Conservation (phyloP, 495 filamentous ascomycete species). For the Chaetomium fimeti region DNA sequence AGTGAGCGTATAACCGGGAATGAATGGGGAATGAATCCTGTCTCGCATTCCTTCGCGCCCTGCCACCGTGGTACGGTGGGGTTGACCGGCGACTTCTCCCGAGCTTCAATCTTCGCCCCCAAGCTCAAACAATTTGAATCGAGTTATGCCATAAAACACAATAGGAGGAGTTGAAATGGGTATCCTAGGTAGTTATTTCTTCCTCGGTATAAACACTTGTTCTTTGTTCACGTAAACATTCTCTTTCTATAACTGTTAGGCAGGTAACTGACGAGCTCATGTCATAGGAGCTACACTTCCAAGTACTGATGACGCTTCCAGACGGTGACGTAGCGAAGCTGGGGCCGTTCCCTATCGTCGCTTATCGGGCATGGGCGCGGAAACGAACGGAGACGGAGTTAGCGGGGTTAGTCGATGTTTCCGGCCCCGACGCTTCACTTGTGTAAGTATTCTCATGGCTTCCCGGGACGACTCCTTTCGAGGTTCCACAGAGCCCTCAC, state of each 20-base stretch:
- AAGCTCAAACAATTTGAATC: neutral
- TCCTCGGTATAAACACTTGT: neutral
- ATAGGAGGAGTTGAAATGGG: neutral
- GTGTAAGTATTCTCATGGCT: too few species aligned
- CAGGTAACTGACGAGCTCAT: too few species aligned
- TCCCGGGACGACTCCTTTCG: too few species aligned
- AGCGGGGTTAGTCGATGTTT: neutral
- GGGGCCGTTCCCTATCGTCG: neutral
- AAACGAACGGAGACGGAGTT: neutral
- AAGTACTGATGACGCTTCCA: neutral
- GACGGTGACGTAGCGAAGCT: constrained; percentile 16
- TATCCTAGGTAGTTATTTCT: neutral
- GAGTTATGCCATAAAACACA: neutral
- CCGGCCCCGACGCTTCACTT: too few species aligned
- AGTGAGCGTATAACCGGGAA: too few species aligned
- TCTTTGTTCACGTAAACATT: neutral
- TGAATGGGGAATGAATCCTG: too few species aligned
- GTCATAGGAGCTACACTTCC: neutral
- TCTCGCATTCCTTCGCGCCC: neutral
- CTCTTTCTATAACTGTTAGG: too few species aligned
- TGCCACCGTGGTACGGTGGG: neutral
- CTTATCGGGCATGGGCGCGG: constrained; percentile 1
- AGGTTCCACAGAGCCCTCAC: too few species aligned
- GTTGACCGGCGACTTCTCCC: neutral
- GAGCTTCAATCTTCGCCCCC: neutral